These are phyloP conservation scores for Psilocybe azurescens DNA, from an alignment of 768 basidiomycete genomes.

Conservation along the genomic window DNA sequence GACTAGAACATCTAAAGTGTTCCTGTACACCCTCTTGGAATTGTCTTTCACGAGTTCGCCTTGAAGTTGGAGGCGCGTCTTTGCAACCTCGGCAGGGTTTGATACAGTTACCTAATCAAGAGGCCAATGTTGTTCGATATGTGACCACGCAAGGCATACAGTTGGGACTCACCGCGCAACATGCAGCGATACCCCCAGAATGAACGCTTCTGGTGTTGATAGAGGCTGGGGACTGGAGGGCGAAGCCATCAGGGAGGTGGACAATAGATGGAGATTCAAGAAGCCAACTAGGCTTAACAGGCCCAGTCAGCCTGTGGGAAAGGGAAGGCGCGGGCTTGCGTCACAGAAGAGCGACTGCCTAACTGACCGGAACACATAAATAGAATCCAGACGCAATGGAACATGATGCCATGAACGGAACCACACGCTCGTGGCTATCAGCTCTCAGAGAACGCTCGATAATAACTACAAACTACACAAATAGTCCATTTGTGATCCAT, in stretches of 20 bases:
- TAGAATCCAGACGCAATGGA: background rate
- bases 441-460: no score
- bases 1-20: background rate
- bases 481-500: no score
- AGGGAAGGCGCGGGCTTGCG: background rate
- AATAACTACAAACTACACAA: no score
- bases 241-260: background rate
- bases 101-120: background rate
- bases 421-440: no score
- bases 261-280: background rate
- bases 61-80: constrained; percentile 1
- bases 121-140: no score
- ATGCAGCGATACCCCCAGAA: background rate
- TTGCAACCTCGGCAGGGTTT: constrained; percentile 1
- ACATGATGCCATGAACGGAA: background rate
- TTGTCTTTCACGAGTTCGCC: constrained; percentile 3
- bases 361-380: background rate
- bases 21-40: background rate
- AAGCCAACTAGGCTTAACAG: background rate
- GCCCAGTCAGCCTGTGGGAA: background rate
- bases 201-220: background rate
- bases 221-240: background rate
- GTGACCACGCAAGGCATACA: background rate
- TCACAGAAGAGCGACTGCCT: background rate
- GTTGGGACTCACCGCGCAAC: background rate